Evolutionary conservation across 2,329 filamentous ascomycete genomes (phyloP).

Genomic region (Diplodia intermedia): DNA sequence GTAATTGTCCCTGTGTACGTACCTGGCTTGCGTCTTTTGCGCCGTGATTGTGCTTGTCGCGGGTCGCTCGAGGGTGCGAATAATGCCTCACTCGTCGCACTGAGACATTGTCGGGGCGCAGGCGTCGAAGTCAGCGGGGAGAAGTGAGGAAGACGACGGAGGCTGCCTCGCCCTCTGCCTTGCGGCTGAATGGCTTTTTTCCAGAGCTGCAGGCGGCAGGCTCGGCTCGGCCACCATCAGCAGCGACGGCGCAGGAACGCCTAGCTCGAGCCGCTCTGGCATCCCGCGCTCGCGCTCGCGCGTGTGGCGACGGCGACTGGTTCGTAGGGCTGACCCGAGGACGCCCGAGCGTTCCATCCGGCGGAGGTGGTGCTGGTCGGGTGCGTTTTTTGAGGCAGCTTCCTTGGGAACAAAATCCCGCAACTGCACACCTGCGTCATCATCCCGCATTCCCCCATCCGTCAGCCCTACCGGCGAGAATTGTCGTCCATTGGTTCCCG

Average conservation of each 20-base stretch:
- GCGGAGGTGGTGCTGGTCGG: too few relatives aligned
- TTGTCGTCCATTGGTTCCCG: neutral
- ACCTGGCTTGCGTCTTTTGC: neutral
- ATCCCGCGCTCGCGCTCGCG: constrained; percentile 7
- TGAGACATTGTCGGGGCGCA: neutral
- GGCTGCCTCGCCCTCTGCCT: neutral
- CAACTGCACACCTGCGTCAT: constrained; percentile 11
- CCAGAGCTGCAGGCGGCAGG: neutral
- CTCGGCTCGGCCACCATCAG: neutral
- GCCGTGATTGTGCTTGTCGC: constrained; percentile 5
- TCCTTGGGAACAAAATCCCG: constrained; percentile 12
- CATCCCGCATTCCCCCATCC: constrained; percentile 24
- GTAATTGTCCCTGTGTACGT: constrained; percentile 2
- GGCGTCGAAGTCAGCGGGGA: neutral
- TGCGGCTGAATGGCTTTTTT: neutral
- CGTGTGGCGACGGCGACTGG: constrained; percentile 7
- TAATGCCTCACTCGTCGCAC: constrained; percentile 26
- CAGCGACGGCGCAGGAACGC: neutral
- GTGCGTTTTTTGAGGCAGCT: neutral
- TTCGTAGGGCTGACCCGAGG: constrained; percentile 27
- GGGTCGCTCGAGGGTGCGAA: constrained; percentile 7
- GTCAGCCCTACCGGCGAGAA: constrained; percentile 19
- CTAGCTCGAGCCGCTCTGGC: neutral
- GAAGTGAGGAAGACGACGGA: neutral
- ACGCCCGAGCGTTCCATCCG: constrained; percentile 7